phyloP scores from a whole-genome alignment of 257 asterid genomes.

The Echites panduratus region DNA sequence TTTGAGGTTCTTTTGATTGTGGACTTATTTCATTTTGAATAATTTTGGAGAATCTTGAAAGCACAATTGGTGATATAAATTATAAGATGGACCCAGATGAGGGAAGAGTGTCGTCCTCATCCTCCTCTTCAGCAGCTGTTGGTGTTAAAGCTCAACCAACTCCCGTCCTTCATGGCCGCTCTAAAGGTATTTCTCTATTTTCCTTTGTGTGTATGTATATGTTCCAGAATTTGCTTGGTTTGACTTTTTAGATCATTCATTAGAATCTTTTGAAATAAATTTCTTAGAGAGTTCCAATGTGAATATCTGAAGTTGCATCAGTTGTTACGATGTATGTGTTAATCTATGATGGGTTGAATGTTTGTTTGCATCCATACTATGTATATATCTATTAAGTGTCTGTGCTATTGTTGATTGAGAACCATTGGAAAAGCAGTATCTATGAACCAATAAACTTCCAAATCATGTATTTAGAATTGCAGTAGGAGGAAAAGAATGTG shows the following conservation, averaged over 20 bases:
- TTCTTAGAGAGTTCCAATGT: neutral
- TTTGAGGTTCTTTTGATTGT: neutral
- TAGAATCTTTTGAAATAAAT: neutral
- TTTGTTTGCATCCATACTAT: neutral
- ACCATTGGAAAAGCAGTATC: neutral
- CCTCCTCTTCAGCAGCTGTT: conserved; percentile 6
- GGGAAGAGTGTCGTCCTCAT: neutral
- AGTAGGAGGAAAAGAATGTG: neutral
- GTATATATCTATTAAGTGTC: neutral
- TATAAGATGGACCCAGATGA: conserved; percentile 9
- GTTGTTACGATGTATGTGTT: neutral
- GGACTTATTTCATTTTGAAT: neutral
- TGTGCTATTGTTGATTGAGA: neutral
- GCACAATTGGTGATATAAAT: neutral
- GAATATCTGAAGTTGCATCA: neutral
- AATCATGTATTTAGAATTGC: neutral
- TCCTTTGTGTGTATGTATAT: neutral
- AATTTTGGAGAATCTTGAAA: neutral
- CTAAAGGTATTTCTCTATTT: conserved; percentile 5
- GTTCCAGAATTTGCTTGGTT: neutral
- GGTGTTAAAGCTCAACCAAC: neutral
- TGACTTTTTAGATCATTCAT: neutral
- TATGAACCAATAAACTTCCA: neutral
- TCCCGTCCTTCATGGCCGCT: conserved; percentile 6
- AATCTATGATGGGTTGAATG: neutral